A percentile compares a stretch with the other conserved stretches of the same genome.
phyloP scores from a whole-genome alignment of 768 basidiomycete species.

The Hortiboletus flavorubellus region DNA sequence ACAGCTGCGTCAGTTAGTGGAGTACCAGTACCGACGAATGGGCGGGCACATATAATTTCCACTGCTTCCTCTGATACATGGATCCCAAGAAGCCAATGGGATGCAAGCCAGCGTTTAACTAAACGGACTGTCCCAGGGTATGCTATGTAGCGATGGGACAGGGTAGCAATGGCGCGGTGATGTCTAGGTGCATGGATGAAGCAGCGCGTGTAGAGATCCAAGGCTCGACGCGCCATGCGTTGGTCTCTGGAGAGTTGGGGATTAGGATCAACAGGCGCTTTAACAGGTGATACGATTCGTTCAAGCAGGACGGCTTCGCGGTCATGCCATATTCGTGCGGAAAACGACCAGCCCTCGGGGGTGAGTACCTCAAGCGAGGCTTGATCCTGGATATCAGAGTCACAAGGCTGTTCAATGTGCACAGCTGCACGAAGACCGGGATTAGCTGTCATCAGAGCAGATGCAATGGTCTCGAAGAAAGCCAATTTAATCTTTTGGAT shows the following conservation, averaged over 20 bases:
- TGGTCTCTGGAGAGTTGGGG: conserved; percentile 38
- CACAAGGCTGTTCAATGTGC: conserved; percentile 50
- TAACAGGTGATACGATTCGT: conserved; percentile 50
- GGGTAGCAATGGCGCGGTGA: conserved; percentile 74
- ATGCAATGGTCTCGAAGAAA: conserved; percentile 79
- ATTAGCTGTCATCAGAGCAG: conserved; percentile 52
- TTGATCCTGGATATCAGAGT: conserved; percentile 63
- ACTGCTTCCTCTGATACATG: conserved; percentile 77
- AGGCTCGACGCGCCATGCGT: conserved; percentile 53
- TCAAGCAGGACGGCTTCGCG: conserved; percentile 80
- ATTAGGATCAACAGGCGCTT: conserved; percentile 10
- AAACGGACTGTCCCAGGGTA: conserved; percentile 85
- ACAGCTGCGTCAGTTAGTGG: conserved; percentile 35
- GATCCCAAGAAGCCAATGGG: conserved; percentile 79
- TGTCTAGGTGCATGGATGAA: conserved; percentile 83
- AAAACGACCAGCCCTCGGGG: conserved; percentile 84
- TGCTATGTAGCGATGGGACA: conserved; percentile 76
- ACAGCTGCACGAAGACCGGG: conserved; percentile 55
- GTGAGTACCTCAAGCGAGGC: conserved; percentile 74
- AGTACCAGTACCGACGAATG: conserved; percentile 59
- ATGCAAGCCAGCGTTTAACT: conserved; percentile 88
- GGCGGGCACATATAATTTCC: conserved; percentile 78
- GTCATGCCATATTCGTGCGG: conserved; percentile 80
- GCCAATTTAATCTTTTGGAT: conserved; percentile 95
- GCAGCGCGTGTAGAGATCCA: conserved; percentile 57